Evolutionary conservation across 225 moss, liverwort and hornwort genomes (phyloP).

Genomic region (Straminergon stramineum): DNA sequence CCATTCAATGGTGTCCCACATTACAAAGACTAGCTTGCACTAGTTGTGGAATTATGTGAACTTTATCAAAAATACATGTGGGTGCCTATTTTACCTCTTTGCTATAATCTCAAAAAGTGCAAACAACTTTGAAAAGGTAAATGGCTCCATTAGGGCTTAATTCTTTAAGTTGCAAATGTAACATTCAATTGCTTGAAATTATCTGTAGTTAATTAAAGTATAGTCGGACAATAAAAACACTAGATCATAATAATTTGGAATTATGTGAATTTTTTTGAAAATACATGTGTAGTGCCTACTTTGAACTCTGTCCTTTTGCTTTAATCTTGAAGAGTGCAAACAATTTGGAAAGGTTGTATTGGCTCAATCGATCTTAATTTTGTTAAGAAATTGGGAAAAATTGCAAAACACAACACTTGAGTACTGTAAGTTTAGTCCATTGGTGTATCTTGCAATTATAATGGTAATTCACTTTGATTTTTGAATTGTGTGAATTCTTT

Average conservation of each 20-base stretch:
- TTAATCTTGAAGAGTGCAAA: background rate
- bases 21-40: background rate
- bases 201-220: background rate
- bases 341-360: background rate
- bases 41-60: too few relatives aligned
- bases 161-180: background rate
- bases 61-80: too few relatives aligned
- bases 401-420: background rate
- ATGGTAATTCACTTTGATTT: background rate
- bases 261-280: background rate
- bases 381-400: background rate
- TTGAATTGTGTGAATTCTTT: background rate
- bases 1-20: too few relatives aligned
- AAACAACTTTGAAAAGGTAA: background rate
- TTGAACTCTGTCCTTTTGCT: background rate
- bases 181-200: background rate
- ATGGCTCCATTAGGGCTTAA: background rate
- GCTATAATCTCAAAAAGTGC: background rate
- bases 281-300: accelerated
- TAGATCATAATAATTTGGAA: background rate
- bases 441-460: background rate
- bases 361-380: too few relatives aligned
- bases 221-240: background rate
- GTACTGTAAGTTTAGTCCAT: background rate
- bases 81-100: background rate